Evolutionary conservation across 2,329 filamentous ascomycete genomes (phyloP).

Genomic region (Sporothrix luriei): DNA sequence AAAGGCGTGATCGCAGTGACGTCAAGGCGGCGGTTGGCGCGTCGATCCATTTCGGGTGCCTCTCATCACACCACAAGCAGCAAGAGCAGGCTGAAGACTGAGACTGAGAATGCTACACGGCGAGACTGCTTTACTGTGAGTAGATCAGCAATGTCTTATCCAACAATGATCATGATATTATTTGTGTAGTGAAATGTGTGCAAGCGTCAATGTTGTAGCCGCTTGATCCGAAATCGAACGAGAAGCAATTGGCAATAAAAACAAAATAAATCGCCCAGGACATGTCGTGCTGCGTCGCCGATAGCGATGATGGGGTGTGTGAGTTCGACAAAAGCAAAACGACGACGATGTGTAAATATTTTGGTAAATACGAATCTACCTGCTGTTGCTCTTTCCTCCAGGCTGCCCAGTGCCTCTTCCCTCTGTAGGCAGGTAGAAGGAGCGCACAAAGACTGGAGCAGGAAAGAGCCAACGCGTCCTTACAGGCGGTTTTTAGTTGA

Average conservation of each 20-base stretch:
- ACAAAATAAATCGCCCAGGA: not conserved
- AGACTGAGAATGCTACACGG: too few species aligned
- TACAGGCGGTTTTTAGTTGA: too few species aligned
- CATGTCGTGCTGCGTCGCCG: not conserved
- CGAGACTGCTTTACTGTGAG: not conserved
- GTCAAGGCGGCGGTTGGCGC: not conserved
- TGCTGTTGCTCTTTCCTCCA: too few species aligned
- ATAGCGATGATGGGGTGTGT: not conserved
- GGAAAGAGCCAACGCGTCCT: not conserved
- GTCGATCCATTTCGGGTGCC: slow-evolving; percentile 5
- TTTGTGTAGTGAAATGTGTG: not conserved
- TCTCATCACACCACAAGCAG: not conserved
- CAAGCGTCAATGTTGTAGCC: not conserved
- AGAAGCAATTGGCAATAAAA: not conserved
- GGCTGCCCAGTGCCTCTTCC: too few species aligned
- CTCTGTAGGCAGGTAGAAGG: too few species aligned
- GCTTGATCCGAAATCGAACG: not conserved
- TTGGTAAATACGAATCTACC: too few species aligned
- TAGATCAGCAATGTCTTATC: not conserved
- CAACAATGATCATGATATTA: not conserved
- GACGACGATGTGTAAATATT: too few species aligned
- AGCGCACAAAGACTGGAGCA: not conserved
- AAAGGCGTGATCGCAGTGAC: slow-evolving; percentile 26
- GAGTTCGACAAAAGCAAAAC: not conserved
- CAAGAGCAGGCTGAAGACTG: too few species aligned